These are phyloP conservation scores for Arabidopsis thaliana DNA, from an alignment of 345 rosid species.

Conservation along the genomic window DNA sequence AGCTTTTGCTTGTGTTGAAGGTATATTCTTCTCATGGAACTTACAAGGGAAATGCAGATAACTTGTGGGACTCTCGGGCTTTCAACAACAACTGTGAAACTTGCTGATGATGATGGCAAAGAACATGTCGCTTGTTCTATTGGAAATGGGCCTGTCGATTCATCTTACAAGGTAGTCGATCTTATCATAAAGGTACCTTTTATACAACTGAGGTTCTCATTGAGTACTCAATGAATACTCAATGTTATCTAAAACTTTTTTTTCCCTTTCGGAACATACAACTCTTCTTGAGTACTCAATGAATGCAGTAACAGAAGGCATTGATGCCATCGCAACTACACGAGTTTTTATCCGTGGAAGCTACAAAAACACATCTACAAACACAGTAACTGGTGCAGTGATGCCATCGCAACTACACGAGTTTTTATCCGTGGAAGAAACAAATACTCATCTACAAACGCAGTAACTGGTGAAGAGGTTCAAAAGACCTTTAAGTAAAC, in stretches of 20 bases:
- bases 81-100: conserved; percentile 92
- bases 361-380: conserved; percentile 48
- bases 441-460: too few species aligned
- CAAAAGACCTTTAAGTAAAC: conserved; percentile 76
- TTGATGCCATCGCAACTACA: conserved; percentile 95
- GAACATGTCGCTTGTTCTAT: conserved; percentile 81
- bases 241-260: too few species aligned
- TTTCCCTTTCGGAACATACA: conserved; percentile 60
- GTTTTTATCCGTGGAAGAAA: too few species aligned
- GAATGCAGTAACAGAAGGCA: conserved; percentile 91
- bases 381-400: conserved; percentile 47
- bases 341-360: conserved; percentile 88
- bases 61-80: conserved; percentile 94
- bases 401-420: too few species aligned
- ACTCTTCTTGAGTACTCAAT: conserved; percentile 85
- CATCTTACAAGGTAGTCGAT: conserved; percentile 95
- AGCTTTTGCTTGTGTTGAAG: too few species aligned
- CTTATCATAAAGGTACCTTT: conserved; percentile 74
- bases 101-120: conserved; percentile 64
- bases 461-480: conserved; percentile 52
- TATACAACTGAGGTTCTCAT: neutral
- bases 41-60: conserved; percentile 54
- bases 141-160: conserved; percentile 96
- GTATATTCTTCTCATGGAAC: neutral
- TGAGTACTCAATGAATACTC: too few species aligned